Evolutionary conservation across 2,329 filamentous ascomycete genomes (phyloP), one percentile per base, ranked within the genome.

Genomic region (Neonectria faginata): DNA sequence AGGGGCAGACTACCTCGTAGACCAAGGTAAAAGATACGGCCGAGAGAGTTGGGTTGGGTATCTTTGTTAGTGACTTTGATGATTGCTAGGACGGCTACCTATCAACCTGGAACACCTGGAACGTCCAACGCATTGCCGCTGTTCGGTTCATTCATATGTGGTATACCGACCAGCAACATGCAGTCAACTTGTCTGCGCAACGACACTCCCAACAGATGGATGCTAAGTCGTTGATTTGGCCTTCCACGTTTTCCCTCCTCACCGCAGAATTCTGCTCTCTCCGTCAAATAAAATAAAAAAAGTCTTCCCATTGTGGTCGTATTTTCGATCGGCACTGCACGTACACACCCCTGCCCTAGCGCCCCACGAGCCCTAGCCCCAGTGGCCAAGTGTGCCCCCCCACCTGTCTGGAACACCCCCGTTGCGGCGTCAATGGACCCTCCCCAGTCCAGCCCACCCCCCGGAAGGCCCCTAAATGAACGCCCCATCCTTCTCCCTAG

Each of bases 261-360:
- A 39, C 55, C 50, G 41, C 31, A 27, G 31, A 54, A 58, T 50
- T 25, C 10, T 42, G n/a, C 42, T 33, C 29, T 25, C 25, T 8
- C 33, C 42, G 10, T 31, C n/a, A 27, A 44, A 25, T 25, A 9
- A 27, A 27, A 9, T 33, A 45, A 44, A 45, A 44, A 45, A 45
- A 18, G 53, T 57, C 53, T 44, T 29, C 18, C 53, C 45, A 57
- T 57, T n/a, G 54, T 57, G 47, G 54, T 53, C 60, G 47, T 44
- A 39, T 62, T 47, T 18, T 59, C 33, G 61, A 59, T 59, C 61
- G 61, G 36, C 61, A 56, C 50, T 59, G 50, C 61, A 55, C 39
- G 50, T 48, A 12, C 51, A 31, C 55, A 59, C 52, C 60, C 54
- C 29, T 31, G 60, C 27, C 57, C 54, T 45, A n/a, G 48, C 45